Evolutionary conservation across 2,329 filamentous ascomycete species (phyloP).

Genomic region (Colletotrichum incanum): DNA sequence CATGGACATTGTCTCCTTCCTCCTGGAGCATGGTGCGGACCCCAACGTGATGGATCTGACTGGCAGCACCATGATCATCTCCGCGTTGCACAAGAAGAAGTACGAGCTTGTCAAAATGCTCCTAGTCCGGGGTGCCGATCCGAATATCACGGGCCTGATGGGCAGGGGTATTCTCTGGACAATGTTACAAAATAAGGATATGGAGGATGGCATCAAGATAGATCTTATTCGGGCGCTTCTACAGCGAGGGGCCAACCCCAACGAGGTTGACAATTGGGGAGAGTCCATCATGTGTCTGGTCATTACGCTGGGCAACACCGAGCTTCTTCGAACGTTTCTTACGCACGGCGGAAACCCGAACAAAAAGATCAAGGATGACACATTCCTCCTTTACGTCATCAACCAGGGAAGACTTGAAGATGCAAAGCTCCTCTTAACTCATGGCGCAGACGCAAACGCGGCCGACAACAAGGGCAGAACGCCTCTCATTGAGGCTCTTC

Average conservation of each 20-base stretch:
- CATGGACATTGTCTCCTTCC: constrained; percentile 52
- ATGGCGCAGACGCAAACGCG: constrained; percentile 53
- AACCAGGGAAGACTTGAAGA: constrained; percentile 47
- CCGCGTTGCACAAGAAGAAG: constrained; percentile 51
- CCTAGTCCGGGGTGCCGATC: constrained; percentile 45
- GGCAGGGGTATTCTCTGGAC: constrained; percentile 35
- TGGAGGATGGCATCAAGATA: constrained; percentile 29
- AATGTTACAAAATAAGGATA: constrained; percentile 33
- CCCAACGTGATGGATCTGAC: constrained; percentile 49
- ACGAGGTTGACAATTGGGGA: constrained; percentile 47
- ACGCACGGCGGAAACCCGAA: constrained; percentile 43
- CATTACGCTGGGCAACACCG: constrained; percentile 33
- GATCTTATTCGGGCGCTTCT: constrained; percentile 27
- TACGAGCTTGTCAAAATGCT: constrained; percentile 42
- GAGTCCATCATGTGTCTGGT: constrained; percentile 46
- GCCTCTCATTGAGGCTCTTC: constrained; percentile 47
- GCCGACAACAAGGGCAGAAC: constrained; percentile 37
- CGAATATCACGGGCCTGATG: constrained; percentile 39
- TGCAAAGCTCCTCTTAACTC: constrained; percentile 48
- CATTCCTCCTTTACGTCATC: constrained; percentile 52
- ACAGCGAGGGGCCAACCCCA: constrained; percentile 39
- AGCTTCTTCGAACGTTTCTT: constrained; percentile 40
- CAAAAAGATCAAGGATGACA: constrained; percentile 41
- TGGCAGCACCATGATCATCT: constrained; percentile 53
- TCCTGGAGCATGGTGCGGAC: constrained; percentile 55